Evolutionary conservation across 1,284 basidiomycete species (phyloP), one percentile per base, ranked within the genome.

Genomic region (Ustilago trichophora): DNA sequence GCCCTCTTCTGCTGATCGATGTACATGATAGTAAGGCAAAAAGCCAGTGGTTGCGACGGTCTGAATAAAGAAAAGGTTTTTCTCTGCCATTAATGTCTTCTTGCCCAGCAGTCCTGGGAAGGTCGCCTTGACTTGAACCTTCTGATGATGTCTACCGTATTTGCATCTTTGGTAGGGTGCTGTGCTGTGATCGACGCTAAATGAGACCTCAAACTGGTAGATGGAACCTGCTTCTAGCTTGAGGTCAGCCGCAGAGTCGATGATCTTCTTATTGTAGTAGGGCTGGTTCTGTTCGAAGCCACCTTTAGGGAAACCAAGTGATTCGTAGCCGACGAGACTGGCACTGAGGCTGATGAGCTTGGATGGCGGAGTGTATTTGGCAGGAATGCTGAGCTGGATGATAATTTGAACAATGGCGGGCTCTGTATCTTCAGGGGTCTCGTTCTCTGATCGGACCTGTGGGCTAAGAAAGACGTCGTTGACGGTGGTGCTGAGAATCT

Each of bases 261-360:
- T 68, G 27, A 36, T 54, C 52, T 60, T 68, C 22, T 54, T 64
- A 53, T 57, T 60, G 44, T 64, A 60, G 57, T 68, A 64, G 5
- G 70, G 65, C 29, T 64, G 59, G 31, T 72, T 72, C 19, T 72
- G 70, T 35, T 72, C 70, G 31, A 68, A 72, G 43, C 65, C 57
- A 15, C 70, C 70, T 27, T 56, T 64, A 1, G 70, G 60, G 18
- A 72, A 72, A 15, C 56, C 52, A 35, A 72, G 64, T 3, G 59
- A 60, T 26, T 72, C 70, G 38, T 68, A 64, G 26, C 70, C 70
- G 26, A 65, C 45, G 6, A 72, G 38, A 13, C 55, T 57, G 5
- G 66, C 59, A 3, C 49, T 50, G 32, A 72, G 60, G 5, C 27
- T 52, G 29, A 52, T 12, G 3, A 72, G 53, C 24, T 64, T 72